Base-by-base conservation (phyloP, 2,329 filamentous ascomycete species). In the Fusarium sp. region DNA sequence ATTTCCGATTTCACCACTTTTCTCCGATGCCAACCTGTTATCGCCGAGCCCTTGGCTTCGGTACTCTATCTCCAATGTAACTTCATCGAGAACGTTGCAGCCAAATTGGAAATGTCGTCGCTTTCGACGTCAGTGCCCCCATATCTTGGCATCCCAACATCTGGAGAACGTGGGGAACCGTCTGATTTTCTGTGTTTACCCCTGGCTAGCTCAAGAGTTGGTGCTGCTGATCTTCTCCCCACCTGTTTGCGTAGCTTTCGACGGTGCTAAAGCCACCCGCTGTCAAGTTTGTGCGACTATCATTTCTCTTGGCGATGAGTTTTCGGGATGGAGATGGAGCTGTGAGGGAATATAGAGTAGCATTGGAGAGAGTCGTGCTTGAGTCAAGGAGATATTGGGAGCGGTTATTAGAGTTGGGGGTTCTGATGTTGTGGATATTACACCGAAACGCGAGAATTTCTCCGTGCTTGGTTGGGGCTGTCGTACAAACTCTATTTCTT, bases 111-210 rank as follows among this genome's bases (percentile, higher is more conserved):
- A 35, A 35, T 14, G 25, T 44, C 41, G 42, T 63, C 16, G 6
- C 1, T 19, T 49, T 31, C 37, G 35, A 69, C 65, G 65, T 69
- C 58, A 64, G 39, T 41, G 45, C 31, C 35, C 49, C 64, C 64
- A 64, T 69, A 52, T 29, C 66, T 69, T 69, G 66, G 58, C 64
- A 52, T 33, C 29, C n/a, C 29, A 35, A 35, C 35, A 44, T 64
- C 51, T 55, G 58, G 58, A 69, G 51, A 69, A 69, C 64, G 66
- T 69, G 66, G 66, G 65, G 65, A 69, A 52, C 39, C 66, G 65
- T 51, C 25, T 23, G 58, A 69, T 27, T 25, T 63, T 29, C 23
- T 51, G n/a, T 51, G 31, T 25, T 35, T 35, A 35, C 27, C 41
- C 62, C 41, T 27, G 41, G 9, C 37, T 66, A 64, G 48, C 29